Evolutionary conservation across 2,329 filamentous ascomycete genomes (phyloP).

Genomic region (Onygena corvina): DNA sequence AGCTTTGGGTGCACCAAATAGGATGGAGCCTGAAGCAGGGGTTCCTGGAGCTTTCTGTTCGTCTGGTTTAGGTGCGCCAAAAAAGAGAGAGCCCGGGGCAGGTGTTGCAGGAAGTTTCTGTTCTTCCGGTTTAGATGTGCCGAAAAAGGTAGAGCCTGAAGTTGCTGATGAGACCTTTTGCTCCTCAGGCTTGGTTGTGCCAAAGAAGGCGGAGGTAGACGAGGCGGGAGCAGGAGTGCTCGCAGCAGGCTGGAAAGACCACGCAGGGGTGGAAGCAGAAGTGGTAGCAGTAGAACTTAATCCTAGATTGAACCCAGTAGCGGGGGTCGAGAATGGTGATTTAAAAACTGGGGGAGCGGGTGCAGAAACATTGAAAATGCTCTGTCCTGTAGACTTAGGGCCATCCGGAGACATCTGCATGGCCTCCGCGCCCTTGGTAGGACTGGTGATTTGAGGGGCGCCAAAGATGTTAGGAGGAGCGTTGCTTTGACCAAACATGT

Average conservation of each 20-base stretch:
- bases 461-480: constrained; percentile 13
- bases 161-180: constrained; percentile 3
- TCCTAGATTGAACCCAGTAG: constrained; percentile 6
- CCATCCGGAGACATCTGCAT: constrained; percentile 28
- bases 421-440: constrained; percentile 17
- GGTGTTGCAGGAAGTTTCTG: too few relatives aligned
- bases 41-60: too few relatives aligned
- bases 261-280: background rate
- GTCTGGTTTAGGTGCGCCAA: background rate
- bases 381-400: constrained; percentile 12
- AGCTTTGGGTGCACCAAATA: background rate
- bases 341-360: constrained; percentile 18
- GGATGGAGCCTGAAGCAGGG: too few relatives aligned
- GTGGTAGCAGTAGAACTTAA: background rate
- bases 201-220: constrained; percentile 2
- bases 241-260: background rate
- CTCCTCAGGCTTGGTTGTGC: constrained; percentile 6
- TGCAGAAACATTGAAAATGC: constrained; percentile 18
- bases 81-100: background rate
- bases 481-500: constrained; percentile 7
- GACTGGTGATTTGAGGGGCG: constrained; percentile 1
- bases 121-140: too few relatives aligned
- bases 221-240: background rate
- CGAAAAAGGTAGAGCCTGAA: background rate
- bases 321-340: constrained; percentile 10